Conservation (phyloP, 805 yeast species). For the Diddensiella caesifluorescens region DNA sequence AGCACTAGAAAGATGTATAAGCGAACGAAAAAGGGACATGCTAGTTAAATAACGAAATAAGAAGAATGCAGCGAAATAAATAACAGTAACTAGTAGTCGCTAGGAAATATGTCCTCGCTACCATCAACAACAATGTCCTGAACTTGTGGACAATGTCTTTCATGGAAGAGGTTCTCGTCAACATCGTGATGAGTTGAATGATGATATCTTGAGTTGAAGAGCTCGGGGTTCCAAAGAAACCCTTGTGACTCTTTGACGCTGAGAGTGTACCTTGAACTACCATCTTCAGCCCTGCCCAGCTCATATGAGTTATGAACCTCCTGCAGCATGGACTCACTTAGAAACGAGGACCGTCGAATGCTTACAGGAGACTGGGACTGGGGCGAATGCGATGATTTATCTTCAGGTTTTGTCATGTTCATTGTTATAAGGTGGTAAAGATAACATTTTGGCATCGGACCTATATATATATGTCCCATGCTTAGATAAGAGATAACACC, state of each 20-base stretch:
- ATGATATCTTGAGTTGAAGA: constrained; percentile 24
- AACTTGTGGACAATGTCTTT: constrained; percentile 19
- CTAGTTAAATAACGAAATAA: neutral
- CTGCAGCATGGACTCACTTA: constrained; percentile 25
- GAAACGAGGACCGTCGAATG: constrained; percentile 22
- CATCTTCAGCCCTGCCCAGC: constrained; percentile 22
- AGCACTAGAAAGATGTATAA: neutral
- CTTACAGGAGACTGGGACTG: constrained; percentile 14
- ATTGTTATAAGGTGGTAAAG: no score
- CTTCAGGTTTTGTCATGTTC: no score
- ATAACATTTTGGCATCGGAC: no score
- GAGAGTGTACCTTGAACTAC: constrained; percentile 22
- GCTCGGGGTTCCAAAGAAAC: constrained; percentile 29
- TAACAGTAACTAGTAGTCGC: constrained; percentile 12
- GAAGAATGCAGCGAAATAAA: neutral
- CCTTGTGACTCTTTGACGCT: constrained; percentile 27
- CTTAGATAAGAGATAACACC: no score
- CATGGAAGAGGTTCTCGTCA: constrained; percentile 12
- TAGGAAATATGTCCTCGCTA: constrained; percentile 22
- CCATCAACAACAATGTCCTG: constrained; percentile 21
- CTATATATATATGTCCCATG: no score
- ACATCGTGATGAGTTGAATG: constrained; percentile 12
- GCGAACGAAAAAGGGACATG: neutral
- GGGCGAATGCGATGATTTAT: no score
- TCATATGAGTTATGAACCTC: constrained; percentile 24